Conservation (phyloP, 371 early-diverging fungal species). For the Rhizopus stolonifer region DNA sequence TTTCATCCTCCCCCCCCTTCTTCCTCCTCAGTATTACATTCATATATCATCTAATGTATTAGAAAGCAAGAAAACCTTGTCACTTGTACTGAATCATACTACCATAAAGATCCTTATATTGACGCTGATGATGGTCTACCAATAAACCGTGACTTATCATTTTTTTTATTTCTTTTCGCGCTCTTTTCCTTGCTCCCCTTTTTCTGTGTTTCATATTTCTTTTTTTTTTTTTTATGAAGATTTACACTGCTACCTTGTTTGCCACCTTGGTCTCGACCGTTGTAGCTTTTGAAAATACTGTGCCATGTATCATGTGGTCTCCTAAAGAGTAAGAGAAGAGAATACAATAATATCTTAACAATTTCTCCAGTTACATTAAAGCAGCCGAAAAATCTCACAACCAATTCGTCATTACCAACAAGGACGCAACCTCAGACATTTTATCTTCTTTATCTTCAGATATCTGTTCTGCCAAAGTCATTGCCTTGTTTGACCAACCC, state of each 20-base stretch:
- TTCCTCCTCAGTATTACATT: too few relatives aligned
- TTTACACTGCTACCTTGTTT: constrained; percentile 16
- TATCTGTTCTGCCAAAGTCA: constrained; percentile 39
- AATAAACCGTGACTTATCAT: too few relatives aligned
- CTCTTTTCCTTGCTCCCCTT: too few relatives aligned
- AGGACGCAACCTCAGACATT: constrained; percentile 31
- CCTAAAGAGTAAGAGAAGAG: constrained; percentile 37
- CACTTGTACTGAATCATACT: too few relatives aligned
- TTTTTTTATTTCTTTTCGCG: neutral
- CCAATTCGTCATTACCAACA: constrained; percentile 34
- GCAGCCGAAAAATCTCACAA: constrained; percentile 7
- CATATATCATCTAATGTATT: too few relatives aligned
- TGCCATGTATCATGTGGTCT: constrained; percentile 39
- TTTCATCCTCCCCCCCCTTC: too few relatives aligned
- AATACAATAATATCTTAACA: too few relatives aligned
- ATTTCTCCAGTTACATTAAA: constrained; percentile 29
- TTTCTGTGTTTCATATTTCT: constrained; percentile 2
- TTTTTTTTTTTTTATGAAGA: constrained; percentile 22
- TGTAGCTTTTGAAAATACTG: constrained; percentile 35
- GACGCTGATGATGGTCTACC: too few relatives aligned
- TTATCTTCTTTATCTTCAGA: constrained; percentile 29
- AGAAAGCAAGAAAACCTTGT: too few relatives aligned
- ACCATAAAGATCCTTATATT: too few relatives aligned
- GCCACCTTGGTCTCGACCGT: constrained; percentile 23
- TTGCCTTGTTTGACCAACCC: constrained; percentile 49